A percentile compares a stretch with the other conserved stretches of the same genome.
Evolutionary conservation across 805 yeast species (phyloP).

Genomic region (Hanseniaspora hatyaiensis): DNA sequence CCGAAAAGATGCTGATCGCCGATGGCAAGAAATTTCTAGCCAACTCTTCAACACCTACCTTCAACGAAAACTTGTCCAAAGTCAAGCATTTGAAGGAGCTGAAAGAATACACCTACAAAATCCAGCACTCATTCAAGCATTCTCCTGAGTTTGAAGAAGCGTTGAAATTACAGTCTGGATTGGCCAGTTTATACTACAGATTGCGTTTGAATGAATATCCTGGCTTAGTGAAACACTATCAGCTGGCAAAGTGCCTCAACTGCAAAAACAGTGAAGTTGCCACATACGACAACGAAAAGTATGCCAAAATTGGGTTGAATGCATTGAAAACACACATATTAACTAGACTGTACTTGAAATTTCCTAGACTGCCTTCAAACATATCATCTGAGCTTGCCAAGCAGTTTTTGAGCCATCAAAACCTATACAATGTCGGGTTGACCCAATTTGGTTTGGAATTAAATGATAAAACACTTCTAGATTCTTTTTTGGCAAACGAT

Average conservation of each 20-base stretch:
- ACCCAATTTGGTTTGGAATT: conserved; percentile 76
- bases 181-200: conserved; percentile 13
- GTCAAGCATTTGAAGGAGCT: neutral
- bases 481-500: conserved; percentile 57
- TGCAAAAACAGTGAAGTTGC: conserved; percentile 35
- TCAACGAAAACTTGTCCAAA: neutral
- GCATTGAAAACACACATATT: conserved; percentile 8
- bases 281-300: conserved; percentile 1
- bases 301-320: neutral
- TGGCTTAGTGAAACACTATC: neutral
- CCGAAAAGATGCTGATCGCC: too few species aligned
- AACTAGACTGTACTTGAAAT: conserved; percentile 43
- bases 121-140: conserved; percentile 23
- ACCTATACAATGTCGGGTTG: conserved; percentile 56
- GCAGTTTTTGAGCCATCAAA: conserved; percentile 56
- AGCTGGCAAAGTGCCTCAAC: conserved; percentile 70
- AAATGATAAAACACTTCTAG: conserved; percentile 52
- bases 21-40: too few species aligned
- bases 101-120: neutral
- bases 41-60: neutral
- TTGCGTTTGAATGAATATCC: neutral
- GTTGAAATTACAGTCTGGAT: conserved; percentile 29
- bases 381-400: conserved; percentile 67
- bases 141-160: conserved; percentile 42
- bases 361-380: conserved; percentile 81